phyloP scores from a whole-genome alignment of 108 stramenopile genomes.

The Skeletonema costatum region DNA sequence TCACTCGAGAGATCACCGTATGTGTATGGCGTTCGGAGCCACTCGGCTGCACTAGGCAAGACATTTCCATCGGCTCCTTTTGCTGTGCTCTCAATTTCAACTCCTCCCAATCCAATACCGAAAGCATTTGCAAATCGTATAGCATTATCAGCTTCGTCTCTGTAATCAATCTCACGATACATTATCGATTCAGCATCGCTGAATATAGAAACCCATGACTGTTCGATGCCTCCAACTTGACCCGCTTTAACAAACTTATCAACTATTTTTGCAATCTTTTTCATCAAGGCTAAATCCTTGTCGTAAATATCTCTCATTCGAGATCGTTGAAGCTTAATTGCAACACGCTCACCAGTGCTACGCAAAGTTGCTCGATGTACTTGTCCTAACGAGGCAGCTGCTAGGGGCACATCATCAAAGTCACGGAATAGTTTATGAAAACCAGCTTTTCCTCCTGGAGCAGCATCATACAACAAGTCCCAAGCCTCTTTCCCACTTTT shows the following conservation, averaged over 20 bases:
- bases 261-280: conserved; percentile 68
- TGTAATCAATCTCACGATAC: conserved; percentile 96
- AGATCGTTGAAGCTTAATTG: conserved; percentile 92
- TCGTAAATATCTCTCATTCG: conserved; percentile 85
- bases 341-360: conserved; percentile 62
- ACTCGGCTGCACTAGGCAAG: conserved; percentile 76
- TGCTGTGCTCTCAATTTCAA: conserved; percentile 42
- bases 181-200: conserved; percentile 89
- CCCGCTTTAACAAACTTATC: conserved; percentile 67
- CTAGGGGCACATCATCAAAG: conserved; percentile 84
- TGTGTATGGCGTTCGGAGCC: conserved; percentile 76
- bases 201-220: conserved; percentile 85
- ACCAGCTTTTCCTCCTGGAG: conserved; percentile 53
- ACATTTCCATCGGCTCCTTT: conserved; percentile 62
- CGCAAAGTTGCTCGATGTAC: conserved; percentile 86
- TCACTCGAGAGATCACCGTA: conserved; percentile 67
- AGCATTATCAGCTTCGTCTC: conserved; percentile 91
- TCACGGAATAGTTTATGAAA: conserved; percentile 75
- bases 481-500: conserved; percentile 80
- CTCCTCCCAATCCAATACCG: conserved; percentile 78
- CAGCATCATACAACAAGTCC: conserved; percentile 71
- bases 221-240: conserved; percentile 76
- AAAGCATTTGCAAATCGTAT: conserved; percentile 86
- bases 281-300: conserved; percentile 87
- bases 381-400: conserved; percentile 91